A percentile compares a stretch with the other conserved stretches of the same genome.
phyloP scores from a whole-genome alignment of 2,329 filamentous ascomycete species.

The Stachybotrys chartarum region DNA sequence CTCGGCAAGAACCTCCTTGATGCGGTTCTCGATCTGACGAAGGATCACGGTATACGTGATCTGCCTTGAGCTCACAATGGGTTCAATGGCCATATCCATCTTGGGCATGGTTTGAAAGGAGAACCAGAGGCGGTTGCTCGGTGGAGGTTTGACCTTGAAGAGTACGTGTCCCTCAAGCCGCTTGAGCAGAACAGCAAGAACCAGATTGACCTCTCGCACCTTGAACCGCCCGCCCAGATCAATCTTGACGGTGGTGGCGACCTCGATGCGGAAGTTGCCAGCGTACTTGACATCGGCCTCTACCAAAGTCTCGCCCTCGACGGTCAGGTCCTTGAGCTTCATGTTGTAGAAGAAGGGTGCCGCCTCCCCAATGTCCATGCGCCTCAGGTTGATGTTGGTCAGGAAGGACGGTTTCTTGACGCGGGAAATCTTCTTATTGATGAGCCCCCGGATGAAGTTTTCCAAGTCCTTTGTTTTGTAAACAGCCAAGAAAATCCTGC shows the following conservation, averaged over 20 bases:
- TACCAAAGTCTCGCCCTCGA: conserved; percentile 82
- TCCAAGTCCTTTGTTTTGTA: conserved; percentile 82
- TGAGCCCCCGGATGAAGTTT: conserved; percentile 71
- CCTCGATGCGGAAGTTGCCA: conserved; percentile 82
- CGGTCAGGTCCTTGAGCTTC: conserved; percentile 77
- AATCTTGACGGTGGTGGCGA: conserved; percentile 87
- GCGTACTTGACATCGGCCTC: conserved; percentile 85
- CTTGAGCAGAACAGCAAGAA: conserved; percentile 79
- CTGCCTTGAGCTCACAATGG: conserved; percentile 88
- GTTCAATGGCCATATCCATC: conserved; percentile 89
- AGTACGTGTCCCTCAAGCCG: conserved; percentile 79
- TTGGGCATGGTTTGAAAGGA: conserved; percentile 91
- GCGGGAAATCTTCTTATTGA: conserved; percentile 92
- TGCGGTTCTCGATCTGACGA: conserved; percentile 87
- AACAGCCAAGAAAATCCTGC: conserved; percentile 78
- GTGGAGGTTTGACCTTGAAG: conserved; percentile 85
- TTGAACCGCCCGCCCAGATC: conserved; percentile 87
- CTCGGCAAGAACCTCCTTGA: conserved; percentile 89
- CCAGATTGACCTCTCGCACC: conserved; percentile 77
- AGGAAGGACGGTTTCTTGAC: conserved; percentile 90
- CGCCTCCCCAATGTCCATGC: conserved; percentile 78
- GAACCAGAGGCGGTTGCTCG: conserved; percentile 94
- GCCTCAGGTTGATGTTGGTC: conserved; percentile 72
- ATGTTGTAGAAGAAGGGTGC: conserved; percentile 87
- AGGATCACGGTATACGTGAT: conserved; percentile 93